A percentile compares a stretch with the other conserved stretches of the same genome.
phyloP scores from a whole-genome alignment of 1,284 basidiomycete species.

The Malassezia brasiliensis region DNA sequence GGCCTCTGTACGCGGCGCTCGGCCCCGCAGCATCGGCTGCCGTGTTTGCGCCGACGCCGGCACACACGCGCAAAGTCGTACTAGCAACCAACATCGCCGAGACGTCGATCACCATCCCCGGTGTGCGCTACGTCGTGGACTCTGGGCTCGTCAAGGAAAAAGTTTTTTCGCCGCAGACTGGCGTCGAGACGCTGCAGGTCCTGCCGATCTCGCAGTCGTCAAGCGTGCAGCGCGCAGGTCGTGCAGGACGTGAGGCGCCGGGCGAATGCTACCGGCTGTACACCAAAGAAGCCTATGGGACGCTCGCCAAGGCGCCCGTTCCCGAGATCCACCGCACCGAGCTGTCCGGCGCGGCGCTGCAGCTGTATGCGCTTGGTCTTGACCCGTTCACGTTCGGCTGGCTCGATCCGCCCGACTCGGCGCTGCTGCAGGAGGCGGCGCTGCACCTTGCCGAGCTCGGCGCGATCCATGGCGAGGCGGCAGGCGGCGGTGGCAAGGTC shows the following conservation, averaged over 20 bases:
- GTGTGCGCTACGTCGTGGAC: constrained; percentile 89
- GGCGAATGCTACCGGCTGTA: constrained; percentile 45
- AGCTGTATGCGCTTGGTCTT: constrained; percentile 37
- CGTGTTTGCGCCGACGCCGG: constrained; percentile 53
- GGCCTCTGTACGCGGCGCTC: constrained; percentile 44
- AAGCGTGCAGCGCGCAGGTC: constrained; percentile 37
- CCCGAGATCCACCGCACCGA: constrained; percentile 42
- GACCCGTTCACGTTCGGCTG: constrained; percentile 42
- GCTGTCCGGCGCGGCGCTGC: constrained; percentile 29
- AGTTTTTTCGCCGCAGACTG: constrained; percentile 54
- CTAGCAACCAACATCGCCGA: constrained; percentile 62
- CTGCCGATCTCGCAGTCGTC: constrained; percentile 35
- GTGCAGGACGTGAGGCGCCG: constrained; percentile 37
- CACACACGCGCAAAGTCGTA: constrained; percentile 73
- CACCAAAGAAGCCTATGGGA: constrained; percentile 25
- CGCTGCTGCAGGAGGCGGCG: constrained; percentile 28
- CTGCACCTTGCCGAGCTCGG: constrained; percentile 37
- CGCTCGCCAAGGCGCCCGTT: constrained; percentile 19
- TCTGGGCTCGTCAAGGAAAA: constrained; percentile 79
- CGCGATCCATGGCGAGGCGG: constrained; percentile 20
- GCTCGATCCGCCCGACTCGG: constrained; percentile 33
- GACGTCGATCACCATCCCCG: constrained; percentile 93
- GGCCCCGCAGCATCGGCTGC: constrained; percentile 31
- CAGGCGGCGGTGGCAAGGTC: not conserved
- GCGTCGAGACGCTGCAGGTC: constrained; percentile 36